Evolutionary conservation across 192 early-diverging fungal species (phyloP).

Genomic region (Cladochytrium replicatum): DNA sequence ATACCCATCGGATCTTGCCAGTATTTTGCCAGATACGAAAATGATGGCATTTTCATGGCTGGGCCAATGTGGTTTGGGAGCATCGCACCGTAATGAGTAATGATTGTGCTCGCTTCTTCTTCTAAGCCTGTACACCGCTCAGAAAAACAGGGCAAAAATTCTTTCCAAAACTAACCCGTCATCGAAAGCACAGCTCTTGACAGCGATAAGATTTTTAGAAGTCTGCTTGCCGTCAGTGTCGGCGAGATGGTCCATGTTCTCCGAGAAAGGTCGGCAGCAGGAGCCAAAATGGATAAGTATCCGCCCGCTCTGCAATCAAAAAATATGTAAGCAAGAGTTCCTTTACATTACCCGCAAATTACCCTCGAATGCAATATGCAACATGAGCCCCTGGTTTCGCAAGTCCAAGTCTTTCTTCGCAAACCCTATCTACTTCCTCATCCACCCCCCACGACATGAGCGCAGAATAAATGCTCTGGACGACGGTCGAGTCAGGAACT

Average conservation of each 20-base stretch:
- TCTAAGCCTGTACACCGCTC: constrained; percentile 36
- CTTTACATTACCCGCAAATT: no score
- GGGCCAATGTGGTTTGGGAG: constrained; percentile 38
- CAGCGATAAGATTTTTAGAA: constrained; percentile 55
- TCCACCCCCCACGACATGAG: constrained; percentile 46
- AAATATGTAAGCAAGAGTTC: no score
- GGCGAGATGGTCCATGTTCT: constrained; percentile 53
- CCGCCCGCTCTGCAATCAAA: constrained; percentile 46
- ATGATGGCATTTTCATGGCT: constrained; percentile 47
- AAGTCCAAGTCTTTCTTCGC: no score
- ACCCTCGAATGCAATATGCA: no score
- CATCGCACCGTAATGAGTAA: constrained; percentile 37
- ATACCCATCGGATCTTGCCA: constrained; percentile 77
- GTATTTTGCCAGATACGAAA: constrained; percentile 66
- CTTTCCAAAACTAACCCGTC: constrained; percentile 22
- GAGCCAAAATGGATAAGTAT: constrained; percentile 53
- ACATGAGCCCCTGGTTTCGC: no score
- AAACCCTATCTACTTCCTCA: constrained; percentile 35
- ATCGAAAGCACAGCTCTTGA: constrained; percentile 36
- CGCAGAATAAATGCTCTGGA: constrained; percentile 17
- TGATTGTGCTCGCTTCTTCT: constrained; percentile 28
- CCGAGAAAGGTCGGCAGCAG: no score
- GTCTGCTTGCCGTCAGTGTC: constrained; percentile 50
- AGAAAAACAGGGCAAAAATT: background rate
- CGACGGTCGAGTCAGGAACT: constrained; percentile 14